Evolutionary conservation across 108 stramenopile genomes (phyloP).

Genomic region (Phaeodactylum tricornutum): DNA sequence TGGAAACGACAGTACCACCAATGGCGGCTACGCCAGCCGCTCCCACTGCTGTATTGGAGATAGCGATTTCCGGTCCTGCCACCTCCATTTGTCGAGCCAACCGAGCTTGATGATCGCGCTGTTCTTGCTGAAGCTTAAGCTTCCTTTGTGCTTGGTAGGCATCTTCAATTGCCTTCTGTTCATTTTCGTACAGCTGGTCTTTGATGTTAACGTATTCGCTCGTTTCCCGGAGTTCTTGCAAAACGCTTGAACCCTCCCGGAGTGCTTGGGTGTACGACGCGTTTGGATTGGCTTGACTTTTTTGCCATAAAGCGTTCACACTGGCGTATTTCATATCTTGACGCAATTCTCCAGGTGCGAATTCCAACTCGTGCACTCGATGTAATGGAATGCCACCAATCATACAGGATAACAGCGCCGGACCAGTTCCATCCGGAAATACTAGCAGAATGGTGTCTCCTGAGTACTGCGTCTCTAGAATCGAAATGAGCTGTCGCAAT

Average conservation of each 20-base stretch:
- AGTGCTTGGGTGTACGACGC: conserved; percentile 7
- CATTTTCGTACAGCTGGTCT: conserved; percentile 21
- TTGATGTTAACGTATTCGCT: conserved; percentile 17
- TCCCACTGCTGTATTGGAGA: neutral
- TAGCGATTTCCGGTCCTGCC: neutral
- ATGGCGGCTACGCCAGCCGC: neutral
- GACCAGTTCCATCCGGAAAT: conserved; percentile 72
- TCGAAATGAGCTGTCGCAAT: conserved; percentile 51
- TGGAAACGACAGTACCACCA: neutral
- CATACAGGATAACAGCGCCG: conserved; percentile 59
- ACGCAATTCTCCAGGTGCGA: conserved; percentile 48
- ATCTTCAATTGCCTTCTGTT: conserved; percentile 17
- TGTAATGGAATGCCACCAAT: conserved; percentile 67
- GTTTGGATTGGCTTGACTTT: conserved; percentile 6
- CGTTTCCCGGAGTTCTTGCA: conserved; percentile 11
- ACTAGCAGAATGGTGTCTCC: conserved; percentile 68
- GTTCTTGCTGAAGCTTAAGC: neutral
- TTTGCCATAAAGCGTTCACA: conserved; percentile 9
- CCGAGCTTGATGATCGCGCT: conserved; percentile 10
- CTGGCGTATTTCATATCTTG: conserved; percentile 30
- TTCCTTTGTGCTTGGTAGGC: conserved; percentile 5
- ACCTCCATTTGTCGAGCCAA: conserved; percentile 6
- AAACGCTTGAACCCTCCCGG: conserved; percentile 16
- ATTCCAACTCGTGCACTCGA: conserved; percentile 61
- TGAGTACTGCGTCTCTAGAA: conserved; percentile 62